phyloP scores from a whole-genome alignment of 371 early-diverging fungal species.

The Coelomomyces lativittatus region DNA sequence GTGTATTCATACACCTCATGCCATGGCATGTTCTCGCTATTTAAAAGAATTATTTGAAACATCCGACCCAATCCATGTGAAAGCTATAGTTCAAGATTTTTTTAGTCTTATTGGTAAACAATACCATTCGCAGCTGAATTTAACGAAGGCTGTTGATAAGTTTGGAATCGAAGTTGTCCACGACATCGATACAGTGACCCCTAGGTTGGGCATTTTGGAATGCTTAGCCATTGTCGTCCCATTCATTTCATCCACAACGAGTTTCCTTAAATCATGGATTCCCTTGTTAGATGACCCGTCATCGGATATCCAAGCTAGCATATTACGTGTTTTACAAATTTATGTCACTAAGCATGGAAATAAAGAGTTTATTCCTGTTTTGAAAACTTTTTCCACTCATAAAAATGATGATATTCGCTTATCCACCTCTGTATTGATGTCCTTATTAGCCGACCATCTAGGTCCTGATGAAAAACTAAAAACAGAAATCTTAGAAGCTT shows the following conservation, averaged over 20 bases:
- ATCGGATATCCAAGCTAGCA: background rate
- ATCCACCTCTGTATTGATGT: conserved; percentile 74
- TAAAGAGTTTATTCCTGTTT: background rate
- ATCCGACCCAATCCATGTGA: background rate
- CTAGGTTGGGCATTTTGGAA: background rate
- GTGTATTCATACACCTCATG: background rate
- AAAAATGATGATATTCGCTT: conserved; percentile 61
- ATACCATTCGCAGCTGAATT: background rate
- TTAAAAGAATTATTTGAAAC: background rate
- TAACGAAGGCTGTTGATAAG: background rate
- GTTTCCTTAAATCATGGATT: background rate
- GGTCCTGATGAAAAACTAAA: conserved; percentile 52
- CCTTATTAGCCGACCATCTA: conserved; percentile 73
- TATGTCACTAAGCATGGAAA: background rate
- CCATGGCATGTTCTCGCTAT: background rate
- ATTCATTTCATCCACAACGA: background rate
- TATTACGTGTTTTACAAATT: background rate
- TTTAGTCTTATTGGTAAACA: too few relatives aligned
- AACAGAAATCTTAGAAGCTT: conserved; percentile 56
- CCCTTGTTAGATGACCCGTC: background rate
- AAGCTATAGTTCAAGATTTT: too few relatives aligned
- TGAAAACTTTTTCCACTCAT: background rate
- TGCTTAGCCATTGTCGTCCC: background rate
- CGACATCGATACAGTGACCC: background rate
- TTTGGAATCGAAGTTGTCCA: background rate